phyloP scores from a whole-genome alignment of 805 yeast species.

The Kazachstania taianensis region DNA sequence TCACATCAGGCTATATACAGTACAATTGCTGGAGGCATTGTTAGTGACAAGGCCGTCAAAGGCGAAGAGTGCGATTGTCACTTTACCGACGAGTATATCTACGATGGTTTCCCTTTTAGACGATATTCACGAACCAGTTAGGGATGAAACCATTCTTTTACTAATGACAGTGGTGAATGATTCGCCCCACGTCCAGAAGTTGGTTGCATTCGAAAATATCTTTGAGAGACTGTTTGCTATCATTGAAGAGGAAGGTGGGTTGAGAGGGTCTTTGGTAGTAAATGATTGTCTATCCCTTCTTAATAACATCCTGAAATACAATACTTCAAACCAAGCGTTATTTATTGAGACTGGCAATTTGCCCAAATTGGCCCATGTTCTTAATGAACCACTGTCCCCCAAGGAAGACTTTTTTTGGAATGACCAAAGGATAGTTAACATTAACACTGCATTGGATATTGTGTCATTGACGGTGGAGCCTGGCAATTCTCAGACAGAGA shows the following conservation, averaged over 20 bases:
- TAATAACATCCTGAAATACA: constrained; percentile 63
- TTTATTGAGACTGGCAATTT: constrained; percentile 81
- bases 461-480: constrained; percentile 62
- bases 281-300: constrained; percentile 79
- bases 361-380: constrained; percentile 49
- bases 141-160: constrained; percentile 81
- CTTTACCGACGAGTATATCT: constrained; percentile 72
- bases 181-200: constrained; percentile 77
- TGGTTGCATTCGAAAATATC: constrained; percentile 90
- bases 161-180: constrained; percentile 73
- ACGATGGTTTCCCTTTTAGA: constrained; percentile 54
- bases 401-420: constrained; percentile 55
- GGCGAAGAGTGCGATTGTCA: constrained; percentile 63
- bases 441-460: constrained; percentile 58
- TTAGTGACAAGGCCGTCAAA: constrained; percentile 64
- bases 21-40: constrained; percentile 78
- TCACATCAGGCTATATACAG: constrained; percentile 67
- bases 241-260: constrained; percentile 78
- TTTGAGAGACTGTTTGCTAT: constrained; percentile 76
- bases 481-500: constrained; percentile 53
- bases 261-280: constrained; percentile 80
- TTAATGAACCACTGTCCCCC: constrained; percentile 49
- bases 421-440: constrained; percentile 60
- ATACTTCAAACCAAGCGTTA: constrained; percentile 80
- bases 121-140: constrained; percentile 68